Evolutionary conservation across 805 yeast species (phyloP).

Genomic region (Suhomyces sp.): DNA sequence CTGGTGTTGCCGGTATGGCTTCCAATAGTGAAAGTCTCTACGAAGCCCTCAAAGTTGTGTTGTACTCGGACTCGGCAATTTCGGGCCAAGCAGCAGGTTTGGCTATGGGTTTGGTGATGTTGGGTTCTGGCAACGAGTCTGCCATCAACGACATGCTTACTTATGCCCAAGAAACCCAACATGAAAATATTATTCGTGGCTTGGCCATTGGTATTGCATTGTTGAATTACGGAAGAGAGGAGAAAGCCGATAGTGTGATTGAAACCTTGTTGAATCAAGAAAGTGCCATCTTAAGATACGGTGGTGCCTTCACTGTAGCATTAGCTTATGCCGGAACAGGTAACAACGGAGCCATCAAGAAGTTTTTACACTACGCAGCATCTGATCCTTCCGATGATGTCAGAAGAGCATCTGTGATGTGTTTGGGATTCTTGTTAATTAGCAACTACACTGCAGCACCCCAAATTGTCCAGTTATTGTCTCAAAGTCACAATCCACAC

Average conservation of each 20-base stretch:
- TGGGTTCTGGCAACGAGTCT: slow-evolving; percentile 76
- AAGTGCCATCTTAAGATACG: slow-evolving; percentile 84
- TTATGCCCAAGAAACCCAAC: slow-evolving; percentile 93
- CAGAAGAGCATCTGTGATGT: slow-evolving; percentile 91
- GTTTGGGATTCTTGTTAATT: slow-evolving; percentile 84
- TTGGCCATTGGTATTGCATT: slow-evolving; percentile 86
- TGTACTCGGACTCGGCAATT: slow-evolving; percentile 86
- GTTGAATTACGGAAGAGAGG: slow-evolving; percentile 82
- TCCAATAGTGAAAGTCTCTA: slow-evolving; percentile 69
- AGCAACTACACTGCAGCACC: slow-evolving; percentile 94
- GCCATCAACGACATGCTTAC: slow-evolving; percentile 78
- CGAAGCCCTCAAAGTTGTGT: slow-evolving; percentile 77
- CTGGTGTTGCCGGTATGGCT: slow-evolving; percentile 97
- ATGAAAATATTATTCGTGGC: slow-evolving; percentile 93
- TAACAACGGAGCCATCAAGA: slow-evolving; percentile 79
- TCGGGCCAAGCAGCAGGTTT: slow-evolving; percentile 97
- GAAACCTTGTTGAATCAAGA: slow-evolving; percentile 67
- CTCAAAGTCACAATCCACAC: slow-evolving; percentile 96
- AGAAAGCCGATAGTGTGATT: slow-evolving; percentile 68
- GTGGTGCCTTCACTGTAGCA: slow-evolving; percentile 93
- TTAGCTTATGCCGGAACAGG: slow-evolving; percentile 97
- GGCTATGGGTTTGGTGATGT: slow-evolving; percentile 93
- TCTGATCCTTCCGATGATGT: slow-evolving; percentile 96
- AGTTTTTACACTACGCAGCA: slow-evolving; percentile 87
- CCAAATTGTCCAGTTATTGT: slow-evolving; percentile 84